These are phyloP conservation scores for Geranomyces variabilis DNA, from an alignment of 192 early-diverging fungal species.

Conservation along the genomic window DNA sequence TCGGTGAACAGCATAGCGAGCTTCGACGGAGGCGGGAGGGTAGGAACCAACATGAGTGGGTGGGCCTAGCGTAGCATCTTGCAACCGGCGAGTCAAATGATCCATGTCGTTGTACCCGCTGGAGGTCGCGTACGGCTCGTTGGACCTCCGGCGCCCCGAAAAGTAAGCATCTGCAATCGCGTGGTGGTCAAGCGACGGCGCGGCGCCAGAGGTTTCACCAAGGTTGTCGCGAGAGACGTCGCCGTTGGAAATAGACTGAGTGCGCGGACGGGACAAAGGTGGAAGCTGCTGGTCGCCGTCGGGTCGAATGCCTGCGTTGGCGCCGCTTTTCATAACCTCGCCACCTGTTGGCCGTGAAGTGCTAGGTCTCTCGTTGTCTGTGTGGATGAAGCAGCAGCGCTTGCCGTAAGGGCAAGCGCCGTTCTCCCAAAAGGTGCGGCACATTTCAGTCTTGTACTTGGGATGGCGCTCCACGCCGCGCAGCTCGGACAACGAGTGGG, in stretches of 20 bases:
- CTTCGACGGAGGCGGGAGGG: neutral
- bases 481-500: constrained; percentile 80
- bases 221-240: neutral
- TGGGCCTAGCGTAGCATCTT: too few species aligned
- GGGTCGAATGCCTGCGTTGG: neutral
- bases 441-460: constrained; percentile 95
- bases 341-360: too few species aligned
- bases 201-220: neutral
- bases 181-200: constrained; percentile 24
- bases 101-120: neutral
- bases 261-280: neutral
- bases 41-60: neutral
- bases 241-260: neutral
- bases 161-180: constrained; percentile 39
- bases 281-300: neutral
- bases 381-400: constrained; percentile 95
- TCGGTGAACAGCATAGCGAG: neutral
- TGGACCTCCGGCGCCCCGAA: constrained; percentile 26
- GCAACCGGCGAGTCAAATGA: too few species aligned
- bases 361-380: constrained; percentile 16
- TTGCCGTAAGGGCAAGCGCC: constrained; percentile 92
- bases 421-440: constrained; percentile 84
- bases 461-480: constrained; percentile 81
- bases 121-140: neutral
- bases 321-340: neutral